These are phyloP conservation scores for Toxicodendron radicans DNA, from an alignment of 345 rosid species.

Conservation along the genomic window DNA sequence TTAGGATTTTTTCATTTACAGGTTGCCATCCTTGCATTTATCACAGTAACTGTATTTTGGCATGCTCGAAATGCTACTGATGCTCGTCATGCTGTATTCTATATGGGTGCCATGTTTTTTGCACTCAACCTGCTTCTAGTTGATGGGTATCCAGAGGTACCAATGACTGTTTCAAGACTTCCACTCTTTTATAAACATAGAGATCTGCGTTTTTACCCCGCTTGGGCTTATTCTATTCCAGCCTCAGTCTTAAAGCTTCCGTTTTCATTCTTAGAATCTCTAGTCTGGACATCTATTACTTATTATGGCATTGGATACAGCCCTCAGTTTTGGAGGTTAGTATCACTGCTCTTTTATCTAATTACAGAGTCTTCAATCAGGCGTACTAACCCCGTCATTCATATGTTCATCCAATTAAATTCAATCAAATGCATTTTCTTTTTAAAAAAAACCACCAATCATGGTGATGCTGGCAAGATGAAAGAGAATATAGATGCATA, in stretches of 20 bases:
- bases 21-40: neutral
- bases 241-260: neutral
- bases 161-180: neutral
- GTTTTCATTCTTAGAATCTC: neutral
- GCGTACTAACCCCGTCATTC: too few species aligned
- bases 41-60: neutral
- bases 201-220: neutral
- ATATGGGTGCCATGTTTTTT: neutral
- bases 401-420: too few species aligned
- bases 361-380: too few species aligned
- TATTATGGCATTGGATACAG: neutral
- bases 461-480: too few species aligned
- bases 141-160: neutral
- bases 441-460: too few species aligned
- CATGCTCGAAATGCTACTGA: neutral
- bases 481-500: too few species aligned
- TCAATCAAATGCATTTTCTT: too few species aligned
- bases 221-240: neutral
- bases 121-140: neutral
- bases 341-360: neutral
- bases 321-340: neutral
- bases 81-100: neutral
- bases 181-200: neutral
- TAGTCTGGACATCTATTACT: neutral
- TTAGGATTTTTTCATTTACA: neutral